Conservation (phyloP, 352 stramenopile species). For the Phytophthora palmivora region DNA sequence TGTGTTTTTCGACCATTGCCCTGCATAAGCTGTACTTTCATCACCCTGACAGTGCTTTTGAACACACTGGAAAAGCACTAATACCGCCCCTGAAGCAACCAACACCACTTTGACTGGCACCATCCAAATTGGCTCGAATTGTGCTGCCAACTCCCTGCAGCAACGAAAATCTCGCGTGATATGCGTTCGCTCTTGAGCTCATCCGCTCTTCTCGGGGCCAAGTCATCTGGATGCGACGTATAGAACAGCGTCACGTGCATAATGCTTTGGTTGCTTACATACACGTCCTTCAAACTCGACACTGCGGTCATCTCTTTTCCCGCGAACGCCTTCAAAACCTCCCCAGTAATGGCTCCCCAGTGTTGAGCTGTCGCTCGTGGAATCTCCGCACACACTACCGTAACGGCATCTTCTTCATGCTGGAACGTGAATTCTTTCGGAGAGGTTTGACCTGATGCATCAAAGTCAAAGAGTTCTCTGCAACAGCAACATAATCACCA, state of each 20-base stretch:
- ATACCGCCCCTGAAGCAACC: conserved; percentile 54
- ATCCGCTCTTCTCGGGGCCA: conserved; percentile 28
- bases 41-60: background rate
- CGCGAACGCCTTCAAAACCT: conserved; percentile 41
- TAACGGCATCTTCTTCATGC: conserved; percentile 45
- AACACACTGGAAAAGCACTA: conserved; percentile 63
- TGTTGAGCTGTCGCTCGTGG: conserved; percentile 33
- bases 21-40: background rate
- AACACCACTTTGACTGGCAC: conserved; percentile 52
- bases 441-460: conserved; percentile 29
- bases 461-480: conserved; percentile 40
- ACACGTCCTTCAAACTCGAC: conserved; percentile 35
- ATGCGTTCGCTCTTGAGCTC: conserved; percentile 32
- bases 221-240: conserved; percentile 66
- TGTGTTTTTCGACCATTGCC: conserved; percentile 14
- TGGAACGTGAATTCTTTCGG: conserved; percentile 51
- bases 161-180: conserved; percentile 41
- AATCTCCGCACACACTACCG: conserved; percentile 51
- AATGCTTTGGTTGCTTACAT: conserved; percentile 60
- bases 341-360: conserved; percentile 34
- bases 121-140: conserved; percentile 47
- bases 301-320: background rate
- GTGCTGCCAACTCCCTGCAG: conserved; percentile 36
- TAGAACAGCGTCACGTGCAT: conserved; percentile 82
- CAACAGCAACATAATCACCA: background rate